Conservation (phyloP, 306 rosid genomes). For the Fragaria nilgerrensis region DNA sequence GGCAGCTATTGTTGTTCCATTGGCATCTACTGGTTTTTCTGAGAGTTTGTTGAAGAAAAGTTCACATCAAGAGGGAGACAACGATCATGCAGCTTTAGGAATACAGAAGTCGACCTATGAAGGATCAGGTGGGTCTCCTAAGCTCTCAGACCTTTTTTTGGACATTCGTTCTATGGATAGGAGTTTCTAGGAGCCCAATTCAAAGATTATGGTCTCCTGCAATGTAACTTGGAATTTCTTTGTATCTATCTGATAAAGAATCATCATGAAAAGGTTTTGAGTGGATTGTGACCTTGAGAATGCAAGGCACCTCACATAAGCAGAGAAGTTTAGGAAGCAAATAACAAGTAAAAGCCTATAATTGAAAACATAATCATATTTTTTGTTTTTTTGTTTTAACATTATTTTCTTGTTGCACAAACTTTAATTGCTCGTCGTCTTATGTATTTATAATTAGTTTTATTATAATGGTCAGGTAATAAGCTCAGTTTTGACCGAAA, state of each 20-base stretch:
- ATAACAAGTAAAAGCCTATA: background rate
- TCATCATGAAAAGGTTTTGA: background rate
- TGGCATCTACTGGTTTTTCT: slow-evolving; percentile 44
- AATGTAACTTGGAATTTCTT: background rate
- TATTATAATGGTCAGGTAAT: slow-evolving; percentile 46
- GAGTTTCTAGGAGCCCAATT: background rate
- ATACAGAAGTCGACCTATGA: slow-evolving; percentile 37
- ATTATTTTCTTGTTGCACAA: background rate
- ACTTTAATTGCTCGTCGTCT: slow-evolving; percentile 5
- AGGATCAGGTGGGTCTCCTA: slow-evolving; percentile 49
- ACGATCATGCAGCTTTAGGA: slow-evolving; percentile 32
- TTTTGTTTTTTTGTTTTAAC: background rate
- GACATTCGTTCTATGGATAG: background rate
- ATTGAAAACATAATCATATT: background rate
- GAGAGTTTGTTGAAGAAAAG: slow-evolving; percentile 33
- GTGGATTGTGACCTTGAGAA: background rate
- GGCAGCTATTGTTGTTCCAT: slow-evolving; percentile 87
- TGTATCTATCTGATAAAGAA: background rate
- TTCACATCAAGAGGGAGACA: slow-evolving; percentile 43
- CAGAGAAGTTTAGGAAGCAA: background rate
- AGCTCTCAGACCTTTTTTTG: slow-evolving; percentile 17
- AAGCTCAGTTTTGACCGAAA: slow-evolving; percentile 35
- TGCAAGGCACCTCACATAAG: background rate
- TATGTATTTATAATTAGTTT: slow-evolving; percentile 7
- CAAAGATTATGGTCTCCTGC: background rate